A percentile compares a stretch with the other conserved stretches of the same genome.
Evolutionary conservation across 2,329 filamentous ascomycete species (phyloP).

Genomic region (Aspergillus brasiliensis): DNA sequence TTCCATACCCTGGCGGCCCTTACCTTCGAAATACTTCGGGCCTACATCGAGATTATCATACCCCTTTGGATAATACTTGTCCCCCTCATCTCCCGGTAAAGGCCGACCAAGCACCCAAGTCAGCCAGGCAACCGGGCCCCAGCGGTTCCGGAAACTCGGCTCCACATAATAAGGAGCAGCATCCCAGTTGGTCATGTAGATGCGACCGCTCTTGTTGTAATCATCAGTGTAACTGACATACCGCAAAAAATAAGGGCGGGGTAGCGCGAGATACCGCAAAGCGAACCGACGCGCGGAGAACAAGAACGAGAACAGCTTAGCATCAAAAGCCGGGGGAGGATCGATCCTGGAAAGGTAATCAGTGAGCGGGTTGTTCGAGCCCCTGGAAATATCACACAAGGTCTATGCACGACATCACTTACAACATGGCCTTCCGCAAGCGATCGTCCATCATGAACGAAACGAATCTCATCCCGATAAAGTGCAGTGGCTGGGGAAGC

Average conservation of each 20-base stretch:
- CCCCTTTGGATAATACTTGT: constrained; percentile 53
- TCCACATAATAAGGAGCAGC: constrained; percentile 67
- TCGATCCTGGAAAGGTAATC: constrained; percentile 36
- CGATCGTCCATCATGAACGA: constrained; percentile 65
- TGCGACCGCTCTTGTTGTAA: constrained; percentile 57
- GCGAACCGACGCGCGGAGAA: constrained; percentile 58
- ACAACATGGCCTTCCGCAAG: constrained; percentile 67
- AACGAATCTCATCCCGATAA: constrained; percentile 54
- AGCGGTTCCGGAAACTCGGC: constrained; percentile 63
- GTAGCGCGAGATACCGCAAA: constrained; percentile 62
- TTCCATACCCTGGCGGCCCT: constrained; percentile 43
- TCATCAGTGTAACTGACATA: constrained; percentile 45
- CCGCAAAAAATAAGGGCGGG: constrained; percentile 52
- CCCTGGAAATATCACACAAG: not conserved
- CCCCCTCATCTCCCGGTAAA: constrained; percentile 51
- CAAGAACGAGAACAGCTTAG: constrained; percentile 47
- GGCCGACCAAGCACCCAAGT: constrained; percentile 49
- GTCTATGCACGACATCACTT: constrained; percentile 28
- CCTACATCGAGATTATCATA: constrained; percentile 61
- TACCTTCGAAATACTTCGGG: constrained; percentile 57
- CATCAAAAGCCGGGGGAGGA: constrained; percentile 37
- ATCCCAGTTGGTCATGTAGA: constrained; percentile 56
- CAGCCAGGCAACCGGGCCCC: constrained; percentile 59
- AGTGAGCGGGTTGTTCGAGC: not conserved
- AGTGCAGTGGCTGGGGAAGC: constrained; percentile 50